Percentiles rank a stretch among this genome's conserved stretches.
These are phyloP conservation scores for Penicillium psychrosexuale DNA, from an alignment of 2,329 filamentous ascomycete genomes.

Conservation along the genomic window DNA sequence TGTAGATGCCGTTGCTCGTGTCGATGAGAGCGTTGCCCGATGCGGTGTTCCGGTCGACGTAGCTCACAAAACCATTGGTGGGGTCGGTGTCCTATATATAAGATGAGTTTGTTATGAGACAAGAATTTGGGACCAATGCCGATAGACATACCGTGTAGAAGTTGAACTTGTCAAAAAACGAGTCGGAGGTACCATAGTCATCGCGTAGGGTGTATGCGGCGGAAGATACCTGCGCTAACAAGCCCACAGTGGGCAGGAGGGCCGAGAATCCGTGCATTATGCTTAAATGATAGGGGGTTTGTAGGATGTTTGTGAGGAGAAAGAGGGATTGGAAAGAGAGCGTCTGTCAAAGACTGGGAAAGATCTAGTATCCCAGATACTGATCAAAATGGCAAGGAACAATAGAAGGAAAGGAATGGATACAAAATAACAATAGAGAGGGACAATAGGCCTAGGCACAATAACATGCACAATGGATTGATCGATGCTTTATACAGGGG, in stretches of 20 bases:
- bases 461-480: constrained; percentile 9
- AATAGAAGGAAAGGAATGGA: constrained; percentile 7
- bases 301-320: constrained; percentile 1
- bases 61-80: constrained; percentile 71
- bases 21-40: constrained; percentile 58
- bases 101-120: not conserved
- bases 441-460: constrained; percentile 4
- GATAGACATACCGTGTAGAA: constrained; percentile 49
- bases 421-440: constrained; percentile 9
- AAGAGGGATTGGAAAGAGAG: constrained; percentile 2
- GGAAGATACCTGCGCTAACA: constrained; percentile 31
- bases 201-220: constrained; percentile 46
- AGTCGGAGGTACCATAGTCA: constrained; percentile 44
- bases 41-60: constrained; percentile 60
- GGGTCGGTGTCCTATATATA: constrained; percentile 56
- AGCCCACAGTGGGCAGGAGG: constrained; percentile 27
- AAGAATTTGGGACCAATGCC: not conserved
- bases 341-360: constrained; percentile 18
- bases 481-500: not conserved
- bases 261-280: constrained; percentile 30
- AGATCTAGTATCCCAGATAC: constrained; percentile 1
- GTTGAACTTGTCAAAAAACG: constrained; percentile 53
- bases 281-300: constrained; percentile 1
- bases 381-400: not conserved
- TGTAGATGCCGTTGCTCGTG: constrained; percentile 56